A percentile compares a stretch with the other conserved stretches of the same genome.
Conservation (phyloP, 139 green algal genomes). For the Eudorina sp. region DNA sequence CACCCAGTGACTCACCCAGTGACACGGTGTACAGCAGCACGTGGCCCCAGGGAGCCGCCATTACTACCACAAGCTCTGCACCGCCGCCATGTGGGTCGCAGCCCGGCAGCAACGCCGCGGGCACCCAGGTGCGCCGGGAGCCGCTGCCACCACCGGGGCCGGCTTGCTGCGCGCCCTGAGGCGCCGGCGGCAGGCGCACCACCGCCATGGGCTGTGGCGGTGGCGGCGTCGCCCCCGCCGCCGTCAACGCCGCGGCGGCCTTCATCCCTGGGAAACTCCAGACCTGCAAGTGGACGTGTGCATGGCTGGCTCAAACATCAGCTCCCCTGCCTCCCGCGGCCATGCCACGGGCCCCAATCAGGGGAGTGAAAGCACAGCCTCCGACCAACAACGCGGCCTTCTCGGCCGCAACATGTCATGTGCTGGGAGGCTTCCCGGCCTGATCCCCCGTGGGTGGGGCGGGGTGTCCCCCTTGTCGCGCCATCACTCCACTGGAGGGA, state of each 20-base stretch:
- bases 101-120: slow-evolving; percentile 32
- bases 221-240: neutral
- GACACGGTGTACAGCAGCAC: slow-evolving; percentile 49
- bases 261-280: slow-evolving; percentile 20
- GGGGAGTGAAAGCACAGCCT: too few species aligned
- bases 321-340: too few species aligned
- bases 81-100: neutral
- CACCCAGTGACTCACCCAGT: slow-evolving; percentile 46
- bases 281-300: too few species aligned
- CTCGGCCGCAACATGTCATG: too few species aligned
- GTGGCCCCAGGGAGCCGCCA: slow-evolving; percentile 28
- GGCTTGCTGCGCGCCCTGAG: neutral
- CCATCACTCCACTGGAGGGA: too few species aligned
- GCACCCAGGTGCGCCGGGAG: slow-evolving; percentile 34
- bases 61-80: slow-evolving; percentile 31
- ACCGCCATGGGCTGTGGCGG: neutral
- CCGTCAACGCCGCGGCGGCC: slow-evolving; percentile 2
- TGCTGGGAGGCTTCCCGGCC: too few species aligned
- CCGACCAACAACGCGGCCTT: too few species aligned
- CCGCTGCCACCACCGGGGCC: neutral
- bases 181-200: slow-evolving; percentile 15
- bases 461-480: too few species aligned
- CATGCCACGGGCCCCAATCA: too few species aligned
- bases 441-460: too few species aligned
- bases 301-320: too few species aligned